Evolutionary conservation across 495 filamentous ascomycete species (phyloP).

Genomic region (Penicillium alfredii): DNA sequence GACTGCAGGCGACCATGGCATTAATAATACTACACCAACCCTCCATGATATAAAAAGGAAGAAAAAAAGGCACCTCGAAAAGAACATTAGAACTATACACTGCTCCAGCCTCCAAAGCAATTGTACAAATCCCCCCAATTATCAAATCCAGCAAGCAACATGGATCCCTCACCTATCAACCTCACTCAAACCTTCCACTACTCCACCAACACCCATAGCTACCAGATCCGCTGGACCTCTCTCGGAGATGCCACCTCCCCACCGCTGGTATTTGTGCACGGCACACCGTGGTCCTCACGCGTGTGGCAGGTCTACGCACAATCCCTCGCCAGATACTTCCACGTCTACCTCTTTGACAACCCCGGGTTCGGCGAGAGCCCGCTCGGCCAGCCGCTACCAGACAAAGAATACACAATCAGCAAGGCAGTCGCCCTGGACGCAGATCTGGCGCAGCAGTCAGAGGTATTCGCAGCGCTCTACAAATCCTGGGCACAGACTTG

Average conservation of each 20-base stretch:
- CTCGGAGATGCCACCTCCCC: conserved; percentile 14
- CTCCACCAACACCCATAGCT: conserved; percentile 14
- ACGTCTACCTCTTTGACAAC: conserved; percentile 36
- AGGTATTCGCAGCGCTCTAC: conserved; percentile 27
- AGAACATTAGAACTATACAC: too few species aligned
- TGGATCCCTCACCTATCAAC: neutral
- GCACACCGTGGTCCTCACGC: conserved; percentile 32
- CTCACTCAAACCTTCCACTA: conserved; percentile 24
- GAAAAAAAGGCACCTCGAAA: too few species aligned
- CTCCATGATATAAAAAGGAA: too few species aligned
- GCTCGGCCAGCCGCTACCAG: conserved; percentile 10
- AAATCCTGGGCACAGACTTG: conserved; percentile 14
- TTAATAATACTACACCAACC: too few species aligned
- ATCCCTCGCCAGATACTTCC: conserved; percentile 18
- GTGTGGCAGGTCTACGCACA: conserved; percentile 27
- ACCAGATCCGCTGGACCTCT: conserved; percentile 22
- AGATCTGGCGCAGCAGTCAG: conserved; percentile 21
- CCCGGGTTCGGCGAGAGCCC: conserved; percentile 28
- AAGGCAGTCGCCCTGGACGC: conserved; percentile 16
- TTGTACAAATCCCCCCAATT: too few species aligned
- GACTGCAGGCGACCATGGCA: too few species aligned
- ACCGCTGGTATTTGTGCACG: conserved; percentile 31
- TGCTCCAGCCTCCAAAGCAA: too few species aligned
- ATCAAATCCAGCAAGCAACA: neutral
- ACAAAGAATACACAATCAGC: conserved; percentile 3